Evolutionary conservation across 2,329 filamentous ascomycete species (phyloP), one percentile per base, ranked within the genome.

Genomic region (Botrytis pseudocinerea): DNA sequence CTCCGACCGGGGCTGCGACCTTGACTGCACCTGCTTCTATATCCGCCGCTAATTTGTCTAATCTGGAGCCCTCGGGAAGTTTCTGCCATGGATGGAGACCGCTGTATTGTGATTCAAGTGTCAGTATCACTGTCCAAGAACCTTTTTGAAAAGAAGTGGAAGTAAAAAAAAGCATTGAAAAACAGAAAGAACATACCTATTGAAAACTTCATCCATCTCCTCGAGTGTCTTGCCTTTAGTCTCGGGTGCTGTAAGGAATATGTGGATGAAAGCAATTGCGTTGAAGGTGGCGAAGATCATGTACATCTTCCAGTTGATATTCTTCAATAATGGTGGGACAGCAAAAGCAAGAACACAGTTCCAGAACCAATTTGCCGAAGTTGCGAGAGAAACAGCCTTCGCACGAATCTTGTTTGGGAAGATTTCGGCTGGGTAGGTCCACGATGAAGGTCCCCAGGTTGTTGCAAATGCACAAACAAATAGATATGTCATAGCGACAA

Each of bases 251-350:
- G 86, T 81, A 76, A 94, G 85, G 80, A 88, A 73, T 18, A 73
- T 73, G 18, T 73, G 91, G 69, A 94, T 80, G 59, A 90, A 89
- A 78, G 92, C 92, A 9, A 85, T 85, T 1, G 86, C 86, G 80
- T 92, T 92, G 84, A 94, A 93, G 25, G 89, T 86, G 20, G 87
- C 93, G 79, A 95, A 95, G 76, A 95, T 85, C 81, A 94, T 88
- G 82, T 94, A 95, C 75, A 89, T 89, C 54, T 73, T 73, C 72
- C 72, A 69, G 73, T 73, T 75, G 74, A 77, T 89, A 72, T 85
- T 85, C 80, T 82, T 83, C 28, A 87, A 77, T 60, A 87, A 79
- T 1, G 85, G 86, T 0, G 86, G 86, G 5, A 87, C 86, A 14
- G 82, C 85, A 73, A 87, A 87, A 20, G 86, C 85, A 5, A 91